Evolutionary conservation across 1,284 basidiomycete genomes (phyloP).

Genomic region (Heimioporus punctisporus): DNA sequence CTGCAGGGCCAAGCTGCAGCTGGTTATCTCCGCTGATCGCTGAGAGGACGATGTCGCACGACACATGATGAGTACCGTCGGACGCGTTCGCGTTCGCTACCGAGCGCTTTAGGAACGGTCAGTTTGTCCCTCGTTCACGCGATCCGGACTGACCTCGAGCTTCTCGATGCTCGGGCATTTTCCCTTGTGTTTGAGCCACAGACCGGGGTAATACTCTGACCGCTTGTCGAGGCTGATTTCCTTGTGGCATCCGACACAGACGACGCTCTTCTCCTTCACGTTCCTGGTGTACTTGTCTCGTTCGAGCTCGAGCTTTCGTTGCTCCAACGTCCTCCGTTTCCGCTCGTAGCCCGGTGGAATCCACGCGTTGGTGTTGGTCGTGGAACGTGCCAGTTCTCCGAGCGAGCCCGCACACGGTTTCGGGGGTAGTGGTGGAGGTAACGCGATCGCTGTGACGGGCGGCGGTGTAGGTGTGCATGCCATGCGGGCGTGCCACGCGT

Average conservation of each 20-base stretch:
- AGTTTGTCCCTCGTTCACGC: conserved; percentile 1
- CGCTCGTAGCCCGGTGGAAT: conserved; percentile 24
- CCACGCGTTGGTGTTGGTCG: conserved; percentile 10
- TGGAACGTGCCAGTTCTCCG: not conserved
- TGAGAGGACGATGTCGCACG: not conserved
- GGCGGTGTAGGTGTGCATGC: conserved; percentile 12
- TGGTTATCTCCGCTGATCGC: not conserved
- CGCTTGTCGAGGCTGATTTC: conserved; percentile 35
- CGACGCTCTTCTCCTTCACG: conserved; percentile 28
- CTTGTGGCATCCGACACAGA: conserved; percentile 26
- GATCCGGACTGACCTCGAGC: conserved; percentile 26
- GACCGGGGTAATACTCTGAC: conserved; percentile 35
- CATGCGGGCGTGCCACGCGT: conserved; percentile 11
- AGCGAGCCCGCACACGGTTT: not conserved
- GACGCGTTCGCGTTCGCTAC: conserved; percentile 3
- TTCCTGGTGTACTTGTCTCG: conserved; percentile 27
- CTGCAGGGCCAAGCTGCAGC: not conserved
- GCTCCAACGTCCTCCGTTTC: conserved; percentile 30
- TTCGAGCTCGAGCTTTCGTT: conserved; percentile 30
- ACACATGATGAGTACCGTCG: not conserved
- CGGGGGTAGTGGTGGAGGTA: conserved; percentile 6
- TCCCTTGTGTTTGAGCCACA: conserved; percentile 28
- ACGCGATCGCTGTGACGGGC: conserved; percentile 6
- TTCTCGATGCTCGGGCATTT: conserved; percentile 27
- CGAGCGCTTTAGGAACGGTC: conserved; percentile 18